Evolutionary conservation across 2,329 filamentous ascomycete genomes (phyloP), one percentile per base, ranked within the genome.

Genomic region (Plenodomus tracheiphilus): DNA sequence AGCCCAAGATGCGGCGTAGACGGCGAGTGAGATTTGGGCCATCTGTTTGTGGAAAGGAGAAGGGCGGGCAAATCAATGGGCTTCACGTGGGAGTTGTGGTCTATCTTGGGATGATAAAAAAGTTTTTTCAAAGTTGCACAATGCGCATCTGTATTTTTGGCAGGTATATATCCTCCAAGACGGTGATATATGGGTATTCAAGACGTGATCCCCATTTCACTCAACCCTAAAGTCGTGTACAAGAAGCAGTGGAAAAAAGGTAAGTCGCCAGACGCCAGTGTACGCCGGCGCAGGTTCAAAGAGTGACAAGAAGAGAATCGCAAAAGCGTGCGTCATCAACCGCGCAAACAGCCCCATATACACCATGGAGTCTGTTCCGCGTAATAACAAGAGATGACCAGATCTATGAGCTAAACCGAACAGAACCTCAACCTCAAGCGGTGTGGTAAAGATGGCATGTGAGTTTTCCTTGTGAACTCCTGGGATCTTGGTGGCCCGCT

Each of bases 261-360:
- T 41, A 45, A 35, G 54, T 45, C 20, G 32, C n/a, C 43, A 39
- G 43, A 46, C 17, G 32, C 41, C 40, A 18, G 35, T 40, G 28
- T 32, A 44, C 39, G 38, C 41, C 39, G 36, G 30, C 17, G 11
- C 17, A 43, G 43, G 46, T 43, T 32, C 21, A 63, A 62, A 19
- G 65, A 70, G 64, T 43, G 65, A 69, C 65, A 66, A 61, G 58
- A 64, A 69, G 46, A 49, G 40, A 41, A 56, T 34, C 22, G 17
- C 19, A 42, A 21, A 20, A 37, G 16, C 19, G 41, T 34, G 53
- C 42, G 35, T 30, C 41, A 35, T 39, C 47, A 10, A 22, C 39
- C 45, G 36, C 35, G 36, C 35, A 54, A 40, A 36, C 43, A 56
- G 48, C 54, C 59, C 46, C 61, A 59, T 49, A 57, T 61, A 65